Base-by-base conservation (phyloP, 441 rosid genomes). In the Croton setiger region DNA sequence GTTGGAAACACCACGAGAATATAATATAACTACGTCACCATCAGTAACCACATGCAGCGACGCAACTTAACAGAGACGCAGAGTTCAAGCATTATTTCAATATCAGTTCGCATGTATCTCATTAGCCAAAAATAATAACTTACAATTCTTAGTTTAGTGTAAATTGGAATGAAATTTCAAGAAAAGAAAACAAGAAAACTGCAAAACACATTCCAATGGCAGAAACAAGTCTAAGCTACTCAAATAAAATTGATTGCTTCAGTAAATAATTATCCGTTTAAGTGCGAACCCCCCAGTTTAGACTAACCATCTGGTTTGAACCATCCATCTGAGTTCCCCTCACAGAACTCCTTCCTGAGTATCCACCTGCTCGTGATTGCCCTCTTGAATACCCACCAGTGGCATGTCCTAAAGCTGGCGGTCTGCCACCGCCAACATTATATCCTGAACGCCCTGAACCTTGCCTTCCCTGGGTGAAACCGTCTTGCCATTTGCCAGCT, bases 401-500 rank as follows among this genome's bases (percentile, higher is more conserved):
- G 41, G 74, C 69, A 49, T 81, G 86, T 49, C 88, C 83, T n/a
- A 66, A 64, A 13, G 79, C 74, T 58, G 64, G 44, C 48, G 73
- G 43, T 69, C 89, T 82, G 48, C 86, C 83, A 18, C 88, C 84
- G 48, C 83, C 83, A 4, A 36, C 68, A 33, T 66, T 51, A 57
- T 81, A 82, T 20, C 87, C 85, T 0, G 84, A 70, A 17, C 93
- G 83, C n/a, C 64, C 81, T 31, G 79, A 57, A 36, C 91, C 86
- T 66, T 86, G 88, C 78, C 87, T 83, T 58, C 90, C 92, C 69
- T 83, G 94, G 15, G 13, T 66, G 77, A 58, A 86, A 23, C 79
- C 67, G n/a, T 90, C 98, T 44, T 84, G 95, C 98, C 96, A 92
- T 76, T 78, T 90, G 18, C 82, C 77, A 47, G 78, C 88, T 63